Evolutionary conservation across 148 eudicot genomes (phyloP).

Genomic region (Salicornia ramosissima): DNA sequence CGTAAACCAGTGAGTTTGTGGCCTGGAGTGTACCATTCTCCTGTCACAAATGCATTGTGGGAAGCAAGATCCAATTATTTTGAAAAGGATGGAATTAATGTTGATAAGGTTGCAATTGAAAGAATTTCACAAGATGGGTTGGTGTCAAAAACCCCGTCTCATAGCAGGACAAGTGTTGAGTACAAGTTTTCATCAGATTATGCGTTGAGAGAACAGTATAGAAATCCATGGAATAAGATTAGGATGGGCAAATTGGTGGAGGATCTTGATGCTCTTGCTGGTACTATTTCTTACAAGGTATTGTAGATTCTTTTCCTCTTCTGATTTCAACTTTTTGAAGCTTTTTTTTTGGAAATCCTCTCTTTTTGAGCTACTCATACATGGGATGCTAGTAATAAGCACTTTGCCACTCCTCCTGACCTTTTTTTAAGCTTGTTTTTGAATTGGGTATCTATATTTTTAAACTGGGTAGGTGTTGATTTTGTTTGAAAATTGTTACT

Average conservation of each 20-base stretch:
- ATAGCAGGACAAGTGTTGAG: slow-evolving; percentile 62
- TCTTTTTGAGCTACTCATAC: too few relatives aligned
- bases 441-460: background rate
- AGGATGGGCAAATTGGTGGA: slow-evolving; percentile 86
- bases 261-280: slow-evolving; percentile 96
- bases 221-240: slow-evolving; percentile 86
- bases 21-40: slow-evolving; percentile 93
- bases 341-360: too few relatives aligned
- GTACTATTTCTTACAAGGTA: slow-evolving; percentile 87
- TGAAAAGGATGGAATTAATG: slow-evolving; percentile 25
- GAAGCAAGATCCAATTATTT: slow-evolving; percentile 69
- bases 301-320: background rate
- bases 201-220: slow-evolving; percentile 76
- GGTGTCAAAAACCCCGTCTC: slow-evolving; percentile 50
- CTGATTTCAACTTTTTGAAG: background rate
- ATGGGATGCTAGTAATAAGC: too few relatives aligned
- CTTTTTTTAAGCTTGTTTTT: too few relatives aligned
- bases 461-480: background rate
- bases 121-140: slow-evolving; percentile 20
- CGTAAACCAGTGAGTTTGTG: slow-evolving; percentile 77
- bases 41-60: slow-evolving; percentile 89
- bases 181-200: slow-evolving; percentile 63
- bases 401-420: too few relatives aligned
- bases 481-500: background rate
- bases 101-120: slow-evolving; percentile 7